Base-by-base conservation (phyloP, 2,329 filamentous ascomycete species). In the Conoideocrella luteorostrata region DNA sequence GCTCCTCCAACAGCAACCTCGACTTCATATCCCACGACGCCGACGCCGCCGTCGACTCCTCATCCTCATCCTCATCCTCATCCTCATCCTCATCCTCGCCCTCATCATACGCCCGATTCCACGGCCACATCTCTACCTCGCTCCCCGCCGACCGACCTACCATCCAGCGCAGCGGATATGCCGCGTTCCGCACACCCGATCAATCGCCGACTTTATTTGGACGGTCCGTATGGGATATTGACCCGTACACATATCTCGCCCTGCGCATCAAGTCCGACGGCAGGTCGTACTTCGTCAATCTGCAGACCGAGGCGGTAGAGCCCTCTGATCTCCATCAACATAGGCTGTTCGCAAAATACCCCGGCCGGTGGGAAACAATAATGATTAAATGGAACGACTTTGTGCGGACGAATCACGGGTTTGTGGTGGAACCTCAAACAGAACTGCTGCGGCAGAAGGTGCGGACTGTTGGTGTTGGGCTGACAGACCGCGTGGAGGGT, bases 281-380 rank as follows among this genome's bases (percentile, higher is more conserved):
- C 13, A 76, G 93, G 47, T 85, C 87, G 56, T 98, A 97, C 69
- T 88, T 95, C 46, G 80, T 98, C 57, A 98, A 98, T 64, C 71
- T 98, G 13, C 93, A 97, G 70, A 95, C 90, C 3, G 91, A 98
- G 60, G 87, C 86, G 2, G 83, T 98, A 44, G 87, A 95, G 38
- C 86, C 88, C 10, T 91, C 89, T n/a, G 93, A 98, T 62, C 74
- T 98, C 50, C 93, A 97, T 64, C 93, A 98, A 63, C 93, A 98
- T 64, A 75, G 93, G 39, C 67, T 98, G 4, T 95, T 88, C 54
- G 76, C 84, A 7, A 84, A 82, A 57, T 78, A 79, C 7, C 82
- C 86, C 0, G 89, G 89, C 1, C 77, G 90, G 56, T 98, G 93
- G 93, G 91, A 98, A 72, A 96, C 93, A 2, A 78, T 96, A n/a